These are phyloP conservation scores for Cladosporium sp. DNA, from an alignment of 2,329 filamentous ascomycete genomes.

Conservation along the genomic window DNA sequence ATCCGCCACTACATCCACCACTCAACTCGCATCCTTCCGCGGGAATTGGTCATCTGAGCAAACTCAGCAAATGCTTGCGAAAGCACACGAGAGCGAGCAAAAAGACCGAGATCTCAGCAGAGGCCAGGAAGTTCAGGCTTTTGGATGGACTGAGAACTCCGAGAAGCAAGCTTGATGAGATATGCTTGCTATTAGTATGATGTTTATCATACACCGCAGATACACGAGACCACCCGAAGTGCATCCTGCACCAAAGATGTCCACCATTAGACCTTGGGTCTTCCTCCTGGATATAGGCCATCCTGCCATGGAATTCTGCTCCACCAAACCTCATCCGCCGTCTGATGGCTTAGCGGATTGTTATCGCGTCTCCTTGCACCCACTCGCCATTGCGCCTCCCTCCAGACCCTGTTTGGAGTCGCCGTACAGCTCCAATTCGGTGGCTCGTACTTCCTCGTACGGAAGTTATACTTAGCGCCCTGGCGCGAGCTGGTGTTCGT, in stretches of 20 bases:
- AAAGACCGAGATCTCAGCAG: conserved; percentile 36
- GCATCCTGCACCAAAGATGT: not conserved
- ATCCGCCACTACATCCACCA: conserved; percentile 33
- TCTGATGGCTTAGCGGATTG: conserved; percentile 15
- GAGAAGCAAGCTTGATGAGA: conserved; percentile 20
- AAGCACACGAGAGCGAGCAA: conserved; percentile 33
- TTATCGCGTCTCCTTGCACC: conserved; percentile 12
- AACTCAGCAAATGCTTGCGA: conserved; percentile 33
- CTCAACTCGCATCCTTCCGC: conserved; percentile 36
- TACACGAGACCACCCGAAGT: too few relatives aligned
- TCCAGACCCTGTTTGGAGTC: conserved; percentile 22
- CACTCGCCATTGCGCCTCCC: conserved; percentile 26
- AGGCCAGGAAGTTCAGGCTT: conserved; percentile 30
- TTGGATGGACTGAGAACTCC: conserved; percentile 35
- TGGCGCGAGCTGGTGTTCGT: conserved; percentile 18
- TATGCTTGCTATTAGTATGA: conserved; percentile 14
- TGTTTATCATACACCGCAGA: not conserved
- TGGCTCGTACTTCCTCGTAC: conserved; percentile 23
- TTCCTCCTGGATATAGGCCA: conserved; percentile 22
- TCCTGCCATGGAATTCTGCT: conserved; percentile 21
- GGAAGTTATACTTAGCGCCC: conserved; percentile 26
- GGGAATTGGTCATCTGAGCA: conserved; percentile 35
- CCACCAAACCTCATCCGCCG: conserved; percentile 18
- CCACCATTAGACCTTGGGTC: conserved; percentile 13
- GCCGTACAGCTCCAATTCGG: not conserved